Percentiles rank a stretch among this genome's conserved stretches.
These are phyloP conservation scores for Cytauxzoon felis DNA, from an alignment of 169 alveolate genomes.

Conservation along the genomic window DNA sequence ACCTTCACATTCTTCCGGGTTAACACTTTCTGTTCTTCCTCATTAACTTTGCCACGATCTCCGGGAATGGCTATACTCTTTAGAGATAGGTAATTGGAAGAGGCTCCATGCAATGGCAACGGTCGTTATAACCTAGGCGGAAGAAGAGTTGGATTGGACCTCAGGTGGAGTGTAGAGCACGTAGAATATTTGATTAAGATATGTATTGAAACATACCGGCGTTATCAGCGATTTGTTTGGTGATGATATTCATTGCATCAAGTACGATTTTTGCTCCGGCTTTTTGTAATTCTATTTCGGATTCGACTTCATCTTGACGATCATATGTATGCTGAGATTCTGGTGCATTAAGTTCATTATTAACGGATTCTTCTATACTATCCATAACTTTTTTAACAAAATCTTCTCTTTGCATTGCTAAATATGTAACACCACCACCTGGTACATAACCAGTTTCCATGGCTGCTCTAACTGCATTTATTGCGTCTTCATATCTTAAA, in stretches of 20 bases:
- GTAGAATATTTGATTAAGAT: not conserved
- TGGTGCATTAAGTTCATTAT: slow-evolving; percentile 42
- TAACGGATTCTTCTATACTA: slow-evolving; percentile 69
- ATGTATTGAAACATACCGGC: slow-evolving; percentile 66
- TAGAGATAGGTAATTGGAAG: too few species aligned
- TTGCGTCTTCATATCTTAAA: slow-evolving; percentile 82
- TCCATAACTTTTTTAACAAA: slow-evolving; percentile 66
- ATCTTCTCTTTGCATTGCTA: slow-evolving; percentile 72
- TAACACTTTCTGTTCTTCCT: too few species aligned
- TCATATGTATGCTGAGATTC: slow-evolving; percentile 22
- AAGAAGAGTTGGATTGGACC: too few species aligned
- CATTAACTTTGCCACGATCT: too few species aligned
- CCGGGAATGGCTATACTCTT: too few species aligned
- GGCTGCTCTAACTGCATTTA: slow-evolving; percentile 85
- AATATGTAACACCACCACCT: slow-evolving; percentile 87
- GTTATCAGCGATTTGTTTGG: slow-evolving; percentile 80
- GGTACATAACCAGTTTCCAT: slow-evolving; percentile 86
- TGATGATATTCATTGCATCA: slow-evolving; percentile 77
- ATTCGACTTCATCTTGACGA: slow-evolving; percentile 75
- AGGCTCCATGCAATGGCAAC: too few species aligned
- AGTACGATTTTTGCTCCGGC: slow-evolving; percentile 83
- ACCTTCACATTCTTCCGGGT: not conserved
- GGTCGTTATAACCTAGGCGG: too few species aligned
- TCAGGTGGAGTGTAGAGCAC: too few species aligned
- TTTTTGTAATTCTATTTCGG: slow-evolving; percentile 80